Evolutionary conservation across 2,329 filamentous ascomycete species (phyloP), one percentile per base, ranked within the genome.

Genomic region (Curvularia sp.): DNA sequence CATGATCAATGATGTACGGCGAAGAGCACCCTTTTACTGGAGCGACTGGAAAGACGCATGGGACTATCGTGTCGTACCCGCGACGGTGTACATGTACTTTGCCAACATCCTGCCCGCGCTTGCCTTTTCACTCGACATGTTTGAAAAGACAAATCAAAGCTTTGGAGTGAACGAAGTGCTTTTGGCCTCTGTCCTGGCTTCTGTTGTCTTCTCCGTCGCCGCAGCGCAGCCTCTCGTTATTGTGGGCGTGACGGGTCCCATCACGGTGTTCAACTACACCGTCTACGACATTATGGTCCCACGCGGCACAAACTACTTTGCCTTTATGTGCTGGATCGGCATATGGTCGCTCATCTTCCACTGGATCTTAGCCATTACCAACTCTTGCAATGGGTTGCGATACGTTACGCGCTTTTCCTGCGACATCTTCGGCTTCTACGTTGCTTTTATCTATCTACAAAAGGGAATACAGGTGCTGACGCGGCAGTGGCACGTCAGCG

Each of bases 361-460:
- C 78, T 93, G 90, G 89, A 81, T 92, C 42, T 84, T 96, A 12
- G 92, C 92, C 49, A 82, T 92, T 55, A 91, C 90, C 10, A 97
- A 97, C 75, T 88, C 91, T 1, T 96, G 93, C 81, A 95, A 96
- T 77, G 90, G 85, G 70, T 82, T 97, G n/a, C 89, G 88, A 71
- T 96, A 93, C 76, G 92, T 97, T 22, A 97, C 93, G 0, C 86
- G 92, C 13, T 97, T 97, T 74, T 92, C 92, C 24, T 96, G 93
- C 78, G 93, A 97, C 76, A 95, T 94, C 70, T 96, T 97, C 66
- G 93, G 92, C 50, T 96, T 96, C 79, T 96, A 96, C 74, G 92
- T 96, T 48, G 92, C 92, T 56, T 93, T 91, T 73, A 94, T 96
- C 76, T 96, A 96, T 74, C 83, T 96, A 20, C 92, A 96, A 72